These are phyloP conservation scores for Akanthomyces lecanii DNA, from an alignment of 2,329 filamentous ascomycete genomes.

Conservation along the genomic window DNA sequence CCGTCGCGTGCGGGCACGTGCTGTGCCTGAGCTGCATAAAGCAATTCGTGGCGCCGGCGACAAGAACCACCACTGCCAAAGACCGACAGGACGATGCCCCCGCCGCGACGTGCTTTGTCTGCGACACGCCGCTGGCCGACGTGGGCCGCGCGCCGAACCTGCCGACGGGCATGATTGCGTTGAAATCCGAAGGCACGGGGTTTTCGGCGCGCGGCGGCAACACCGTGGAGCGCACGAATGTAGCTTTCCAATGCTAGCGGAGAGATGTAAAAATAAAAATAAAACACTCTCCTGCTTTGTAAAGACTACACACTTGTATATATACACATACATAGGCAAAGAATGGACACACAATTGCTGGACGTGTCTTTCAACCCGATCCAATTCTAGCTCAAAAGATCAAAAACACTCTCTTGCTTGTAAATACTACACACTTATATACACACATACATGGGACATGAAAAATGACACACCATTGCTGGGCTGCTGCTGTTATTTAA, in stretches of 20 bases:
- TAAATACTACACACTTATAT: background rate
- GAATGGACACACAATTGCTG: too few relatives aligned
- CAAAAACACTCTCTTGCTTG: background rate
- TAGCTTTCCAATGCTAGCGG: constrained; percentile 73
- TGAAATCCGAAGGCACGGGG: constrained; percentile 84
- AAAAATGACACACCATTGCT: background rate
- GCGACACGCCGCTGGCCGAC: constrained; percentile 69
- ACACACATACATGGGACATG: background rate
- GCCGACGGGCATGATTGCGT: constrained; percentile 68
- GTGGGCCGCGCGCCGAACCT: constrained; percentile 47
- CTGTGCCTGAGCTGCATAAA: constrained; percentile 79
- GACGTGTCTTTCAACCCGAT: background rate
- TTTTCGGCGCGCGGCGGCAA: constrained; percentile 86
- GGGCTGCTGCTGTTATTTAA: background rate
- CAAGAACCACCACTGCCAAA: constrained; percentile 31
- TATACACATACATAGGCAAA: background rate
- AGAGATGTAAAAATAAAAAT: background rate
- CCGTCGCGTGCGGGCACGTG: constrained; percentile 88
- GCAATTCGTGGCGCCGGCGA: constrained; percentile 70
- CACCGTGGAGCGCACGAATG: constrained; percentile 71
- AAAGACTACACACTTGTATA: background rate
- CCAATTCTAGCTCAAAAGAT: constrained; percentile 56
- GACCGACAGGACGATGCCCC: constrained; percentile 42
- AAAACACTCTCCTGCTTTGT: background rate
- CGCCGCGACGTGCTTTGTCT: constrained; percentile 68